These are phyloP conservation scores for Phytophthora macrochlamydospora DNA, from an alignment of 352 stramenopile species.

Conservation along the genomic window DNA sequence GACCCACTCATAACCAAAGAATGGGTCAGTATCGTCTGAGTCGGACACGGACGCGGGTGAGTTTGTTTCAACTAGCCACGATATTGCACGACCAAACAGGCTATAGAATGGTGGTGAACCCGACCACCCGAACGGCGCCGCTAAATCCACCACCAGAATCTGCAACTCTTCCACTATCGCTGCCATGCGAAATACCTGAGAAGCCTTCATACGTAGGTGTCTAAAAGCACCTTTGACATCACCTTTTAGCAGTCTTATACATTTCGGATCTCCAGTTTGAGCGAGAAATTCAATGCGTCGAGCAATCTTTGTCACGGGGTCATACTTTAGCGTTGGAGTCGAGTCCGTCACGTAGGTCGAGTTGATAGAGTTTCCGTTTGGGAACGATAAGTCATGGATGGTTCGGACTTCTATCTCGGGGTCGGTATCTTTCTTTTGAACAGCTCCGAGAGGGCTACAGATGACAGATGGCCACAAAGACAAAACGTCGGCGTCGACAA, in stretches of 20 bases:
- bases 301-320: background rate
- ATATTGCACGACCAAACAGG: slow-evolving; percentile 5
- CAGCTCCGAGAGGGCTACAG: slow-evolving; percentile 2
- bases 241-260: slow-evolving; percentile 4
- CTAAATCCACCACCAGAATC: slow-evolving; percentile 3
- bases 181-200: slow-evolving; percentile 1
- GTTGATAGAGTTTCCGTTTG: slow-evolving; percentile 2
- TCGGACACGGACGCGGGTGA: slow-evolving; percentile 6
- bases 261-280: background rate
- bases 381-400: slow-evolving; percentile 10
- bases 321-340: background rate
- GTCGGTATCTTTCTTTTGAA: slow-evolving; percentile 5
- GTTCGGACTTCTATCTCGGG: slow-evolving; percentile 1
- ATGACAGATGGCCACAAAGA: background rate
- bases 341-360: background rate
- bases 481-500: background rate
- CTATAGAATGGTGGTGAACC: slow-evolving; percentile 7
- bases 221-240: slow-evolving; percentile 11
- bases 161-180: background rate
- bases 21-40: slow-evolving; percentile 1
- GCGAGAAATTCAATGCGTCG: background rate
- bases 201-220: background rate
- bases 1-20: slow-evolving; percentile 30
- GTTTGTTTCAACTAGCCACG: slow-evolving; percentile 1
- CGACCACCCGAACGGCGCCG: slow-evolving; percentile 12